Base-by-base conservation (phyloP, 192 early-diverging fungal species). In the Coemansia sp. region DNA sequence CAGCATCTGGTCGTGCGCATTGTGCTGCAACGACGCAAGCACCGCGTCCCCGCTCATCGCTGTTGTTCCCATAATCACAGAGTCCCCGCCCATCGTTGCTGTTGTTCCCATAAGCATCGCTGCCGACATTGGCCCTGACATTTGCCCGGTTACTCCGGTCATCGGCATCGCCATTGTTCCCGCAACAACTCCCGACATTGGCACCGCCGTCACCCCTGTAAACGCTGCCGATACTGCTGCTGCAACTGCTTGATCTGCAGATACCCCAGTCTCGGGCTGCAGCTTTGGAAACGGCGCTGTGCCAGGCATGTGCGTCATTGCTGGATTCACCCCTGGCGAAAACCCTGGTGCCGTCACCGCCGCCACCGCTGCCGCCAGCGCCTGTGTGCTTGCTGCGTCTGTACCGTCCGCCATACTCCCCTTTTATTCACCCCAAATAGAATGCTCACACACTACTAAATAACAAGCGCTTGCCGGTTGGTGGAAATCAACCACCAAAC, bases 1-100 rank as follows among this genome's bases (percentile, higher is more conserved):
- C 58, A 80, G 38, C 4, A 73, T 72, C 35, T 74, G 77, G 50
- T 80, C 72, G 48, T 65, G 77, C 5, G 77, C 63, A 10, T 53
- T 66, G 2, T 49, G 65, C 32, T 64, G 58, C 32, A 79, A 25
- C 14, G 76, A 63, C 19, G 60, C 65, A 37, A 79, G 50, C 4
- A 70, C 65, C 54, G 41, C 52, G 5, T 60, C 19, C n/a, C 35
- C 61, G 12, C 51, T 32, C 54, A 60, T 19, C 25, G 64, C 41
- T 22, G 52, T 62, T 25, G 54, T 37, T 27, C 54, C 38, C 14
- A n/a, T 29, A 21, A 54, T 24, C 50, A 67, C 38, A 54, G 63
- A 65, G 19, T 65, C 67, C 12, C 37, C 63, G 27, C 54, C 67
- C 27, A 69, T 61, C 21, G 67, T 64, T 1, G 14, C 32, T 15